These are phyloP conservation scores for Solioccasus polychromus DNA, from an alignment of 768 basidiomycete genomes.

Conservation along the genomic window DNA sequence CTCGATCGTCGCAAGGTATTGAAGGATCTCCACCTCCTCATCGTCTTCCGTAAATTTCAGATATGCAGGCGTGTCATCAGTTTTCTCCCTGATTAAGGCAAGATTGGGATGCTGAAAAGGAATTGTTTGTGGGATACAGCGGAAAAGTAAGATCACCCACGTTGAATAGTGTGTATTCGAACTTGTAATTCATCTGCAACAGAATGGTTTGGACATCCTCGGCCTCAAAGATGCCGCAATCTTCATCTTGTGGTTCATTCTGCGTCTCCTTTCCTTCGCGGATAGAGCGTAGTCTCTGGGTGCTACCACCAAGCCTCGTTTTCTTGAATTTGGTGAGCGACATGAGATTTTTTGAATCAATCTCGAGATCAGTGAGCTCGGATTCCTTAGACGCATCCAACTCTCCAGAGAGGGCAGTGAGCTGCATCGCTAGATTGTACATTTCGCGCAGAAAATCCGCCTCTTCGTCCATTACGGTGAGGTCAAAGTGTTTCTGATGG, in stretches of 20 bases:
- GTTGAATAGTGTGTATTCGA: not conserved
- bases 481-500: not conserved
- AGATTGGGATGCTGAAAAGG: constrained; percentile 20
- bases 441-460: constrained; percentile 8
- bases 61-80: not conserved
- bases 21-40: constrained; percentile 5
- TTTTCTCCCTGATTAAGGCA: not conserved
- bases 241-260: no score
- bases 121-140: no score
- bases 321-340: not conserved
- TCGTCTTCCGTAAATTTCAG: constrained; percentile 10
- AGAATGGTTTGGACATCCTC: constrained; percentile 1
- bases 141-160: not conserved
- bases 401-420: not conserved
- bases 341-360: not conserved
- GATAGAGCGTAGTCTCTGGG: no score
- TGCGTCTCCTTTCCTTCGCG: no score
- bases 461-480: not conserved
- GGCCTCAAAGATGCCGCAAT: not conserved
- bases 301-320: no score
- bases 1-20: constrained; percentile 5
- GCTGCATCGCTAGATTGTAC: constrained; percentile 9
- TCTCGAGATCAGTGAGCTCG: not conserved
- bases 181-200: not conserved
- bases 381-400: constrained; percentile 1